phyloP scores from a whole-genome alignment of 371 early-diverging fungal species.

The Mucor racemosus region DNA sequence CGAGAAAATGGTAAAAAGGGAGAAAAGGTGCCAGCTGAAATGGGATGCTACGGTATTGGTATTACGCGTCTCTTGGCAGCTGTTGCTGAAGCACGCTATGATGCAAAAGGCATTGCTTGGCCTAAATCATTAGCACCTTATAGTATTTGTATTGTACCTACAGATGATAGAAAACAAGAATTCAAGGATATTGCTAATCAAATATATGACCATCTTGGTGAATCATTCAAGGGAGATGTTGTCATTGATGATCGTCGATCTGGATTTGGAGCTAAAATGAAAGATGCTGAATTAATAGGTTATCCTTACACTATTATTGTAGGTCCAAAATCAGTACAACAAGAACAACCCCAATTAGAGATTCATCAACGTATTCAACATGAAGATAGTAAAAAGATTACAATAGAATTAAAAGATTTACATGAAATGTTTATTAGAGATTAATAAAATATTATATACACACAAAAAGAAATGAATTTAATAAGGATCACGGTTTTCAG shows the following conservation, averaged over 20 bases:
- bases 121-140: conserved; percentile 80
- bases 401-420: background rate
- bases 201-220: conserved; percentile 46
- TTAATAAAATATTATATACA: conserved; percentile 7
- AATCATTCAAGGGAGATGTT: conserved; percentile 35
- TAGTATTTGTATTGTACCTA: conserved; percentile 64
- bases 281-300: conserved; percentile 75
- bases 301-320: conserved; percentile 72
- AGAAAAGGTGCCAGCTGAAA: conserved; percentile 64
- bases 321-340: conserved; percentile 60
- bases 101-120: conserved; percentile 78
- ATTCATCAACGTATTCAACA: conserved; percentile 1
- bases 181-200: conserved; percentile 41
- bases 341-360: conserved; percentile 20
- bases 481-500: conserved; percentile 48
- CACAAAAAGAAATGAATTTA: conserved; percentile 12
- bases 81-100: conserved; percentile 72
- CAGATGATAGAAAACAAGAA: conserved; percentile 52
- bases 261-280: conserved; percentile 74
- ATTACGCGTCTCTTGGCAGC: conserved; percentile 82
- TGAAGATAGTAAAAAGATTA: background rate
- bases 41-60: conserved; percentile 95
- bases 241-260: conserved; percentile 68
- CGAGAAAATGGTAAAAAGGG: conserved; percentile 29
- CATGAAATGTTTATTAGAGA: conserved; percentile 1